phyloP scores from a whole-genome alignment of 1,284 basidiomycete species.

The Veloboletus limbatus region DNA sequence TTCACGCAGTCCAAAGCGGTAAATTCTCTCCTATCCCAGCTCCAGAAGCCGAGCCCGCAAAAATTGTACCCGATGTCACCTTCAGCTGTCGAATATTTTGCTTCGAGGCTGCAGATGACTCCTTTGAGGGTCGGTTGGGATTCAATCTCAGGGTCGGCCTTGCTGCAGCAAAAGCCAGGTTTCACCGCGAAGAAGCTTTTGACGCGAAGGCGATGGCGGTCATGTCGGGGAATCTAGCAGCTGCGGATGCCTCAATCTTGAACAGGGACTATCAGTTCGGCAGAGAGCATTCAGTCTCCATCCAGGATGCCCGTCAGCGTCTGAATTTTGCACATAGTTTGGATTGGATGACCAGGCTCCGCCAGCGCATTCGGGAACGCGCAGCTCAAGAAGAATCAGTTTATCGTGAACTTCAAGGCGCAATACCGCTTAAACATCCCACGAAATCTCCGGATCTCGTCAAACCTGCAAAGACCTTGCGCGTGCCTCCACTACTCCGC shows the following conservation, averaged over 20 bases:
- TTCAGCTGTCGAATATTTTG: slow-evolving; percentile 61
- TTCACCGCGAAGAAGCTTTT: slow-evolving; percentile 82
- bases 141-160: slow-evolving; percentile 78
- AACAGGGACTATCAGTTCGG: slow-evolving; percentile 54
- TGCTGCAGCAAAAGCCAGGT: slow-evolving; percentile 72
- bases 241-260: slow-evolving; percentile 18
- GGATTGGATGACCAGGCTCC: slow-evolving; percentile 69
- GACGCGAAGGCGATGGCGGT: slow-evolving; percentile 73
- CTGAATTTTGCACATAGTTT: slow-evolving; percentile 75
- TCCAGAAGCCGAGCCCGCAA: slow-evolving; percentile 71
- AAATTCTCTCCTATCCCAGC: slow-evolving; percentile 46
- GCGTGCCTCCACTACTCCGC: slow-evolving; percentile 77
- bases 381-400: slow-evolving; percentile 30
- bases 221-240: slow-evolving; percentile 35
- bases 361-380: slow-evolving; percentile 38
- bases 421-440: slow-evolving; percentile 28
- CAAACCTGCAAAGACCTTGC: slow-evolving; percentile 35
- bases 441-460: slow-evolving; percentile 35
- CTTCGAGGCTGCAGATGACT: slow-evolving; percentile 87
- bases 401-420: slow-evolving; percentile 37
- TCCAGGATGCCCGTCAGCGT: slow-evolving; percentile 72
- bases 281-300: slow-evolving; percentile 60
- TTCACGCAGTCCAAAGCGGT: slow-evolving; percentile 45
- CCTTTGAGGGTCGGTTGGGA: slow-evolving; percentile 79
- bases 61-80: slow-evolving; percentile 63